Evolutionary conservation across 2,329 filamentous ascomycete species (phyloP).

Genomic region (Conoideocrella luteorostrata): DNA sequence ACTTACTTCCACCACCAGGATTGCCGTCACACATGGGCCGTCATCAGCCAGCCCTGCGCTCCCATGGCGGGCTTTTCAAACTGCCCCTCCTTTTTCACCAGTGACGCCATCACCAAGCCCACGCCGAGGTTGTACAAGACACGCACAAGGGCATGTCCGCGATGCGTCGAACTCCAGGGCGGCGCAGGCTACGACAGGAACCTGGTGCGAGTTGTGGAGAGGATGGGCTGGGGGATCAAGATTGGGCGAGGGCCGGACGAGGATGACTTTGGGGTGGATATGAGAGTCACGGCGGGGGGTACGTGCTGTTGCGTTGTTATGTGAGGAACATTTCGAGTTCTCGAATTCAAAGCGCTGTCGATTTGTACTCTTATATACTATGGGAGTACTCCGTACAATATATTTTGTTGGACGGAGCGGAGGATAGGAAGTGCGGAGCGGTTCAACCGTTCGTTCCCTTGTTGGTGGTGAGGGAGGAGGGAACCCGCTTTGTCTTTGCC

Average conservation of each 20-base stretch:
- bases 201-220: constrained; percentile 37
- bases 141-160: constrained; percentile 32
- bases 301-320: constrained; percentile 23
- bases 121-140: constrained; percentile 30
- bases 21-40: constrained; percentile 48
- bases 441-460: no score
- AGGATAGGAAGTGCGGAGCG: no score
- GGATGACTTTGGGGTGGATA: constrained; percentile 30
- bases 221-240: constrained; percentile 37
- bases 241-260: constrained; percentile 40
- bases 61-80: constrained; percentile 44
- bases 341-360: no score
- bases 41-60: constrained; percentile 39
- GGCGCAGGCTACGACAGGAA: constrained; percentile 40
- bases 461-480: neutral
- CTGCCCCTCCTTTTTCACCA: constrained; percentile 34
- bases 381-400: no score
- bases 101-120: constrained; percentile 29
- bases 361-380: no score
- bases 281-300: constrained; percentile 20
- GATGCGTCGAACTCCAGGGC: constrained; percentile 26
- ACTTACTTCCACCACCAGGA: constrained; percentile 40
- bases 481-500: neutral
- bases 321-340: no score
- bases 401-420: no score